These are phyloP conservation scores for Eutrema yunnanense DNA, from an alignment of 345 rosid species.

Conservation along the genomic window DNA sequence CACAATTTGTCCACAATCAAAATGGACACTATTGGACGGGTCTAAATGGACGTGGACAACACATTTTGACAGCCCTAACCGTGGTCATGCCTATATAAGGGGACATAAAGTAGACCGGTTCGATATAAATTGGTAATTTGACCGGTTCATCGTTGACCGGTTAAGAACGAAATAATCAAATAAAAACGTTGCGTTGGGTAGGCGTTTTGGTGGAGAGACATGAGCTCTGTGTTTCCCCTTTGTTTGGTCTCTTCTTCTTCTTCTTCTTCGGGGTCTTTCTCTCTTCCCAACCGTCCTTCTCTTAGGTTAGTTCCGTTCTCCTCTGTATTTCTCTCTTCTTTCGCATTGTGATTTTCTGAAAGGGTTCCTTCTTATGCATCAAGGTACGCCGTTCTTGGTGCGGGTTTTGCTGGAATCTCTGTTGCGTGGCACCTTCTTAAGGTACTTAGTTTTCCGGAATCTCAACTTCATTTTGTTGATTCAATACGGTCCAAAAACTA, in stretches of 20 bases:
- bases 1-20: no score
- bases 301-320: constrained; percentile 6
- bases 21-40: no score
- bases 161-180: neutral
- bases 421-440: constrained; percentile 79
- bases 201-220: neutral
- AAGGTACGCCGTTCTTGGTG: constrained; percentile 92
- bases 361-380: neutral
- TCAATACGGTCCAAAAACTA: neutral
- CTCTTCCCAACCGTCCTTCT: constrained; percentile 22
- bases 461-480: neutral
- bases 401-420: constrained; percentile 96
- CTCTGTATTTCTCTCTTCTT: neutral
- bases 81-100: no score
- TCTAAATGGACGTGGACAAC: no score
- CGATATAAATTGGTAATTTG: no score
- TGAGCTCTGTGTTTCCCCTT: neutral
- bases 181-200: neutral
- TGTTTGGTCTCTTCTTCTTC: neutral
- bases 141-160: neutral
- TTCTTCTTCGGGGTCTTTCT: constrained; percentile 6
- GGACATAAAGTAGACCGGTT: no score
- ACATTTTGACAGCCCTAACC: no score
- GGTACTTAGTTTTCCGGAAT: constrained; percentile 25
- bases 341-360: neutral